Conservation (phyloP, 2,329 filamentous ascomycete genomes). For the Beauveria pseudobassiana region DNA sequence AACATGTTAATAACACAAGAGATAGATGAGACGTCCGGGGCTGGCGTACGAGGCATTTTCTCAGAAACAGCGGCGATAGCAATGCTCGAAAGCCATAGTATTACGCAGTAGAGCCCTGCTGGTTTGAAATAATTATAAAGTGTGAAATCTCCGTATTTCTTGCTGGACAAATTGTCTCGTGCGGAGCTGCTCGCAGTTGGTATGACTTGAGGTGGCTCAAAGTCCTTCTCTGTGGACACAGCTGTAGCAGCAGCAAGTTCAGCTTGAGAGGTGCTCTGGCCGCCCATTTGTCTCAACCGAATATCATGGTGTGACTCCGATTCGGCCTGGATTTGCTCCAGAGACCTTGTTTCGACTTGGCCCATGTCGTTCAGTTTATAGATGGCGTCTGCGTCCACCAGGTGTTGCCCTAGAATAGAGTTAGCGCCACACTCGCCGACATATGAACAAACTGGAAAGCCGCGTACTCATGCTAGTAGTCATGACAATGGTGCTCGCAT, state of each 20-base stretch:
- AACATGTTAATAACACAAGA: background rate
- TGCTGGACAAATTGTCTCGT: background rate
- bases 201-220: background rate
- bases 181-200: background rate
- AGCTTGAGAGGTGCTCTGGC: background rate
- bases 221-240: background rate
- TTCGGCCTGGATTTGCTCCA: background rate
- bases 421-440: background rate
- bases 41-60: background rate
- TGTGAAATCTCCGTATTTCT: background rate
- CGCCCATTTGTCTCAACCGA: background rate
- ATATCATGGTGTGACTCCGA: background rate
- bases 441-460: background rate
- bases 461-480: constrained; percentile 2
- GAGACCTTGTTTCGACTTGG: background rate
- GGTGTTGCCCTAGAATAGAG: background rate
- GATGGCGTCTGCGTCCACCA: background rate
- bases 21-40: no score
- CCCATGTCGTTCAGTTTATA: background rate
- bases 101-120: background rate
- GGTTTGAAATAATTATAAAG: constrained; percentile 4
- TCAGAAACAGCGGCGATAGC: background rate
- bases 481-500: constrained; percentile 11
- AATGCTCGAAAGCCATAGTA: background rate
- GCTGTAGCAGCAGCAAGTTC: no score